Conservation (phyloP, 768 basidiomycete species). For the Mycena belliarum region DNA sequence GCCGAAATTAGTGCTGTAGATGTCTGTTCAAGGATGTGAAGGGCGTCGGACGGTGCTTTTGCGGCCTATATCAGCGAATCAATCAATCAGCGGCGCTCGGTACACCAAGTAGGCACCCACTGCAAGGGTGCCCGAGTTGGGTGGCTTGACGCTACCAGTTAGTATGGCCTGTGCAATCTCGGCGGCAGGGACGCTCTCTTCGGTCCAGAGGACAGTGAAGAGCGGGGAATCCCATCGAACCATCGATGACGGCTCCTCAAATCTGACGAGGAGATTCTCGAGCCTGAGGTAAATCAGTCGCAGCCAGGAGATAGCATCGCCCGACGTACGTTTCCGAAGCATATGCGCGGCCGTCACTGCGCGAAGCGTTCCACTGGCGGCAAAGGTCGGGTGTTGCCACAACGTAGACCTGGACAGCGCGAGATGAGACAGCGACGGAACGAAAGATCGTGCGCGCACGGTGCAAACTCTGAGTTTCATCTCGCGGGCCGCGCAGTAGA, state of each 20-base stretch:
- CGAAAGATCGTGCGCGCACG: slow-evolving; percentile 47
- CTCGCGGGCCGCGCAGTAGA: slow-evolving; percentile 95
- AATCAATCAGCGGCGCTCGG: not conserved
- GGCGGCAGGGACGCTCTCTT: slow-evolving; percentile 61
- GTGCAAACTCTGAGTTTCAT: slow-evolving; percentile 84
- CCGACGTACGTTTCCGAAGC: slow-evolving; percentile 67
- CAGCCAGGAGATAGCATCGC: not conserved
- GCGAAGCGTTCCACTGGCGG: slow-evolving; percentile 67
- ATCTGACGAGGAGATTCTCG: slow-evolving; percentile 84
- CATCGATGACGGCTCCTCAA: slow-evolving; percentile 97
- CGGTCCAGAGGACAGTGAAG: slow-evolving; percentile 80
- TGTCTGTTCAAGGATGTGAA: slow-evolving; percentile 82
- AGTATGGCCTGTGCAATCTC: slow-evolving; percentile 83
- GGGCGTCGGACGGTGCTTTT: slow-evolving; percentile 86
- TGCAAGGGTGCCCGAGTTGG: slow-evolving; percentile 78
- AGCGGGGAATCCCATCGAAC: slow-evolving; percentile 99
- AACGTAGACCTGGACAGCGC: slow-evolving; percentile 62
- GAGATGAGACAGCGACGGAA: slow-evolving; percentile 9
- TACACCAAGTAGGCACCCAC: slow-evolving; percentile 42
- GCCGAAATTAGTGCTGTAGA: slow-evolving; percentile 69
- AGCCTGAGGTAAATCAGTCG: slow-evolving; percentile 47
- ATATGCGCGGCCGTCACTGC: slow-evolving; percentile 55
- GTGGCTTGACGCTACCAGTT: slow-evolving; percentile 79
- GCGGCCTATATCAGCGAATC: slow-evolving; percentile 47
- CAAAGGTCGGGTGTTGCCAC: slow-evolving; percentile 75